Base-by-base conservation (phyloP, 2,329 filamentous ascomycete species). In the Didymella glomerata region DNA sequence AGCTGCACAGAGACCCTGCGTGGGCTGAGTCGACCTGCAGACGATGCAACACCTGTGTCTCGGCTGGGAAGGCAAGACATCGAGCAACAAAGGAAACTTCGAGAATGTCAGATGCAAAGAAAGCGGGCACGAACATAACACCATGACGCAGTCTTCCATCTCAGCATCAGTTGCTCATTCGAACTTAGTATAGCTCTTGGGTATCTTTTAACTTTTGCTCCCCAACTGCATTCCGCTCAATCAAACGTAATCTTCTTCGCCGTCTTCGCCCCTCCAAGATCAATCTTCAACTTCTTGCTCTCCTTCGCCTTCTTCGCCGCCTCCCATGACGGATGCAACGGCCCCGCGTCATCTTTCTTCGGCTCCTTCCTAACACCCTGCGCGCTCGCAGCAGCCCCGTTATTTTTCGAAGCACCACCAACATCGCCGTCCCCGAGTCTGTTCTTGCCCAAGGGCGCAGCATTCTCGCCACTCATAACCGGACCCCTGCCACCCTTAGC, bases 261-360 rank as follows among this genome's bases (percentile, higher is more conserved):
- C 32, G 24, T 45, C 46, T 50, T 59, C 1, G 36, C 40, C 22
- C 64, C 67, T 22, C 54, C 55, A 14, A 69, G 38, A 47, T 70
- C 68, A 38, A 80, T 81, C 40, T 68, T 75, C 48, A 73, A 74
- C 69, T 80, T 80, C 71, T 81, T 80, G 67, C 81, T 80, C 74
- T 84, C 81, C 77, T 89, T 89, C 14, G 84, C 82, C 68, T 81
- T 81, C 77, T 84, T 86, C 28, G 85, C 85, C 7, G 87, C 87
- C 72, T 85, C 83, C 87, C 87, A 89, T 54, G 85, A 87, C 20
- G 87, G 87, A 82, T 89, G 87, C 66, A 89, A 65, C 6, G 83
- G 76, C 10, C 84, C 84, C 41, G 78, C 75, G 57, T 86, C 83
- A 62, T 83, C 81, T 14, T 72, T 71, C 62, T 86, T 83, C 60